phyloP scores from a whole-genome alignment of 768 basidiomycete genomes.

The Suillus placidus region DNA sequence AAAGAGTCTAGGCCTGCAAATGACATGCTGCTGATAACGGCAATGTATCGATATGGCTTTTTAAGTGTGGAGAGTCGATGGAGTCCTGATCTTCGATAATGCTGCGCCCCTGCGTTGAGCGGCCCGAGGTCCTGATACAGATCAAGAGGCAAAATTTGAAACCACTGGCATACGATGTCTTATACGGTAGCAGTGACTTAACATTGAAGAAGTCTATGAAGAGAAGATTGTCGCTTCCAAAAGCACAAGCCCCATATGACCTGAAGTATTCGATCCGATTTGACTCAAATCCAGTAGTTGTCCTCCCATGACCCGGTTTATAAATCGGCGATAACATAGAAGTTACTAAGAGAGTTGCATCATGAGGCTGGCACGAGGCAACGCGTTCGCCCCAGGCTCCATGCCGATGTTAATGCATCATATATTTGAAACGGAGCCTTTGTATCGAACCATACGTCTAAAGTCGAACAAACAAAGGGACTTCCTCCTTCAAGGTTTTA shows the following conservation, averaged over 20 bases:
- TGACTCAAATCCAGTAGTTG: neutral
- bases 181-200: neutral
- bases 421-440: conserved; percentile 6
- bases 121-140: neutral
- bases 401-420: neutral
- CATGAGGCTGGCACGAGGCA: conserved; percentile 1
- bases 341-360: neutral
- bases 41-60: neutral
- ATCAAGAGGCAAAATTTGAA: no score
- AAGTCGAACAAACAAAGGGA: conserved; percentile 6
- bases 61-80: neutral
- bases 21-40: neutral
- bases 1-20: neutral
- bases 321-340: conserved; percentile 5
- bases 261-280: neutral
- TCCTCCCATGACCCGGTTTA: neutral
- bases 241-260: neutral
- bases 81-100: neutral
- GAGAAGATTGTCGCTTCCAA: neutral
- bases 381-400: neutral
- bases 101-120: neutral
- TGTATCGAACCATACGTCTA: neutral
- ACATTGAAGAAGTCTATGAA: neutral
- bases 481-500: neutral
- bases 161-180: neutral